Percentiles rank a stretch among this genome's conserved stretches.
phyloP scores from a whole-genome alignment of 139 green algal species.

The Chlorella sp. region DNA sequence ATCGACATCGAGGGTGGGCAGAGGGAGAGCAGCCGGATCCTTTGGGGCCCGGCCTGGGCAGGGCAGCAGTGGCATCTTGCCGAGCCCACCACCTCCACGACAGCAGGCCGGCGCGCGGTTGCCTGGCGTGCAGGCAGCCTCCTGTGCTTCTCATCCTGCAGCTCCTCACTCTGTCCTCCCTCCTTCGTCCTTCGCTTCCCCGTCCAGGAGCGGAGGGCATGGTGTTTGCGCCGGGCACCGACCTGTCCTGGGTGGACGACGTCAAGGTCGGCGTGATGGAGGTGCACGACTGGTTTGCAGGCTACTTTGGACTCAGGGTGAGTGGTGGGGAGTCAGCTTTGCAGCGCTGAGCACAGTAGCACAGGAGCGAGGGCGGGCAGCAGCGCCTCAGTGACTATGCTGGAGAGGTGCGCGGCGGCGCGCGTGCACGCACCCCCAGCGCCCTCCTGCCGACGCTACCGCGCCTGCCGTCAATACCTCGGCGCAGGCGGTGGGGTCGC shows the following conservation, averaged over 20 bases:
- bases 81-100: background rate
- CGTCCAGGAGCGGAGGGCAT: conserved; percentile 17
- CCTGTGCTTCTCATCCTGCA: background rate
- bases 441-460: too few species aligned
- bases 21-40: too few species aligned
- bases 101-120: background rate
- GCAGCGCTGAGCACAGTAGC: too few species aligned
- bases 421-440: too few species aligned
- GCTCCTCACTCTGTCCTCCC: background rate
- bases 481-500: conserved; percentile 5
- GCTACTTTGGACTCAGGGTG: conserved; percentile 4
- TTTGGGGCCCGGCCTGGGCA: too few species aligned
- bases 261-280: conserved; percentile 5
- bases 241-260: conserved; percentile 21
- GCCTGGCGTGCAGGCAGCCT: background rate
- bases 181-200: background rate
- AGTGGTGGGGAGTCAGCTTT: too few species aligned
- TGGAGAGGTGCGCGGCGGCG: too few species aligned
- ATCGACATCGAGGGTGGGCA: background rate
- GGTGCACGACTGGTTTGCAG: conserved; percentile 26
- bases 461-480: too few species aligned
- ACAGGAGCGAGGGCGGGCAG: too few species aligned
- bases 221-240: conserved; percentile 6
- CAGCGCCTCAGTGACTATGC: too few species aligned
- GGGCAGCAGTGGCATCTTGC: too few species aligned